These are phyloP conservation scores for Gardenia jasminoides DNA, from an alignment of 257 asterid species.

Conservation along the genomic window DNA sequence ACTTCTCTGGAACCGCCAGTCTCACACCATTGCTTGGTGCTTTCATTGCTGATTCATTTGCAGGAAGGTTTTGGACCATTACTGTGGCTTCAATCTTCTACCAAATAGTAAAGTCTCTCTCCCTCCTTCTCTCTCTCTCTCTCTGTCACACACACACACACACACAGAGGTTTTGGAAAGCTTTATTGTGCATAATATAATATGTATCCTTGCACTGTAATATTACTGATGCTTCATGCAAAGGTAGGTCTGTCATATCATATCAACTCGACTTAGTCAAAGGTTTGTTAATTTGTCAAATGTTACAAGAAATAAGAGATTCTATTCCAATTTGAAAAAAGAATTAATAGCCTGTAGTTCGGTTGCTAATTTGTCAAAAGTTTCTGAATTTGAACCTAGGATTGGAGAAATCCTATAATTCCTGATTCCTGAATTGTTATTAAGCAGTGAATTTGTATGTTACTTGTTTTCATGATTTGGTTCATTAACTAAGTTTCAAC, in stretches of 20 bases:
- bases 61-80: conserved; percentile 87
- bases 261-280: not conserved
- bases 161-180: not conserved
- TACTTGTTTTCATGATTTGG: not conserved
- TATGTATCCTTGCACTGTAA: not conserved
- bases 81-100: conserved; percentile 69
- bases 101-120: conserved; percentile 52
- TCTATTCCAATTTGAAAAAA: too few relatives aligned
- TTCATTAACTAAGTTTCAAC: not conserved
- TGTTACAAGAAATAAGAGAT: not conserved
- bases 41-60: conserved; percentile 70
- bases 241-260: not conserved
- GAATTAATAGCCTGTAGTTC: too few relatives aligned
- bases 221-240: not conserved
- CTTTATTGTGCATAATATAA: not conserved
- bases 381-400: not conserved
- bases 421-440: not conserved
- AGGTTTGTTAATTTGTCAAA: not conserved
- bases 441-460: not conserved
- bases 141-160: not conserved
- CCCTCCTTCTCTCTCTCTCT: not conserved
- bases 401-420: not conserved
- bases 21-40: conserved; percentile 82
- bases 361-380: not conserved
- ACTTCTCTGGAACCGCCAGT: conserved; percentile 80